These are phyloP conservation scores for Syncephalastrum sp. DNA, from an alignment of 371 early-diverging fungal species.

Conservation along the genomic window DNA sequence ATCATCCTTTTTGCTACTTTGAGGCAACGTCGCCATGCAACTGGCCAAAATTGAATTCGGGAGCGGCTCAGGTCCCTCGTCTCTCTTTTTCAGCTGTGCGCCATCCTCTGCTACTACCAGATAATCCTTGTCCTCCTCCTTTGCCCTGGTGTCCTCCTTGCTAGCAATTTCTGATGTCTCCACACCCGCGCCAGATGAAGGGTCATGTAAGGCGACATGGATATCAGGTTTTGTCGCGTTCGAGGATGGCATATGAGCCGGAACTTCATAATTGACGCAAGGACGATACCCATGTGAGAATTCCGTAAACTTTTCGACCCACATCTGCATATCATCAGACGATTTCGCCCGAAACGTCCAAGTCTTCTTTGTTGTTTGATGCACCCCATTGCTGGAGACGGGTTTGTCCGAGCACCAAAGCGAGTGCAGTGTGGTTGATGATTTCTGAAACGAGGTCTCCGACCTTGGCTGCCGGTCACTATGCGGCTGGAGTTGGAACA, in stretches of 20 bases:
- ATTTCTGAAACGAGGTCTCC: constrained; percentile 6
- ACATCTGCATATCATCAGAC: constrained; percentile 35
- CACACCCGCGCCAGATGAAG: no score
- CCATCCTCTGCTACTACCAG: not conserved
- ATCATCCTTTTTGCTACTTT: no score
- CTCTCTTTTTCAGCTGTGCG: not conserved
- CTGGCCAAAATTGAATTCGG: no score
- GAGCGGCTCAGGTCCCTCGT: no score
- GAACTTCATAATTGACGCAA: constrained; percentile 13
- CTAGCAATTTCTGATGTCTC: not conserved
- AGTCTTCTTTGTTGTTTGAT: constrained; percentile 8
- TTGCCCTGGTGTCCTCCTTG: not conserved
- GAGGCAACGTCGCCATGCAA: no score
- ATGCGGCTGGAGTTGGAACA: constrained; percentile 39
- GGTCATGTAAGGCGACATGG: not conserved
- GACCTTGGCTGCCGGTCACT: not conserved
- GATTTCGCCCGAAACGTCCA: constrained; percentile 37
- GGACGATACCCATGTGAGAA: constrained; percentile 25
- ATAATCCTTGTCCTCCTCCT: constrained; percentile 10
- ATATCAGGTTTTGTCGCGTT: constrained; percentile 13
- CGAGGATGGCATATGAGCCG: constrained; percentile 7
- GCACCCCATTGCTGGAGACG: not conserved
- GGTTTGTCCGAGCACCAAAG: not conserved
- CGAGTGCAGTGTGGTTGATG: constrained; percentile 3
- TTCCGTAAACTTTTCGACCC: constrained; percentile 30